These are phyloP conservation scores for Xylaria palmicola DNA, from an alignment of 495 filamentous ascomycete species.

Conservation along the genomic window DNA sequence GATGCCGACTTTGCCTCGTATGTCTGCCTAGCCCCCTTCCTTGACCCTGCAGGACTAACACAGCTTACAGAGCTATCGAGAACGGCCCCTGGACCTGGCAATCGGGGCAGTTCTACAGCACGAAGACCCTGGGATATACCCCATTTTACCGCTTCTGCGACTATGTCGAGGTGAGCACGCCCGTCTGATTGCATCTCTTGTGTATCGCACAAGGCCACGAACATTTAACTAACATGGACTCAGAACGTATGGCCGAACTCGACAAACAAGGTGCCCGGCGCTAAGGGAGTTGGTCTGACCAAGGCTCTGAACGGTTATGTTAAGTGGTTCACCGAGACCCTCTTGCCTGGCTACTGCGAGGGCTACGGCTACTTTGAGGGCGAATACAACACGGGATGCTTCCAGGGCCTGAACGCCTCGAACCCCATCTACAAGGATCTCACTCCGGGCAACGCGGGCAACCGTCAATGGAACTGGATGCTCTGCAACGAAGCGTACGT, in stretches of 20 bases:
- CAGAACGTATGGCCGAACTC: constrained; percentile 30
- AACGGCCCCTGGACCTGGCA: constrained; percentile 59
- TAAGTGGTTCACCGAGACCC: constrained; percentile 49
- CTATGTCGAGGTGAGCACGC: constrained; percentile 31
- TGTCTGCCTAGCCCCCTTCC: constrained; percentile 22
- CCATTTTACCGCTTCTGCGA: constrained; percentile 56
- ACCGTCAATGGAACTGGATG: constrained; percentile 66
- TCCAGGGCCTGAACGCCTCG: constrained; percentile 56
- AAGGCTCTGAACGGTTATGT: constrained; percentile 52
- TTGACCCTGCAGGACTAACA: constrained; percentile 44
- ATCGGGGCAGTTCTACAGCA: constrained; percentile 48
- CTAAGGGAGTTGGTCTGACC: constrained; percentile 44
- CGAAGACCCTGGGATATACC: constrained; percentile 38
- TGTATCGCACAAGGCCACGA: background rate
- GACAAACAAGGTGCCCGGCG: constrained; percentile 31
- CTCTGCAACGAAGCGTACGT: constrained; percentile 61
- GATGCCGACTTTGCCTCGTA: constrained; percentile 58
- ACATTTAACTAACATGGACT: background rate
- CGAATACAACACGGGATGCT: constrained; percentile 50
- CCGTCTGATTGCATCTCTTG: too few relatives aligned
- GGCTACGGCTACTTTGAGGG: constrained; percentile 49
- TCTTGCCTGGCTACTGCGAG: constrained; percentile 47
- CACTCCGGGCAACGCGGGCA: constrained; percentile 46
- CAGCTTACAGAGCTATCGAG: constrained; percentile 36
- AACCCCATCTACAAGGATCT: constrained; percentile 59